A percentile compares a stretch with the other conserved stretches of the same genome.
Conservation (phyloP, 306 rosid genomes). For the Dalbergia cochinchinensis region DNA sequence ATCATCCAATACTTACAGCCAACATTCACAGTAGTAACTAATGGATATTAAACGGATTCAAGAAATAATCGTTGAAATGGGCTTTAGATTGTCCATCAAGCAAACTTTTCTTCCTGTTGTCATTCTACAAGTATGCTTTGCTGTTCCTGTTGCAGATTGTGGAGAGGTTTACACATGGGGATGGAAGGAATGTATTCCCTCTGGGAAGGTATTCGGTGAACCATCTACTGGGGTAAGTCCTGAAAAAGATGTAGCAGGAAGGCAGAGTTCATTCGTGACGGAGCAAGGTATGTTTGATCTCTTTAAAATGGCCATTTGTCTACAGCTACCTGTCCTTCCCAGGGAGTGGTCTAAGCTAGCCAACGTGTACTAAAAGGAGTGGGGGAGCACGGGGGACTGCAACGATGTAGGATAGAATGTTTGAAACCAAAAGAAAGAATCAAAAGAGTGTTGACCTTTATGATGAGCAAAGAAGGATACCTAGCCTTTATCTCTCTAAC, state of each 20-base stretch:
- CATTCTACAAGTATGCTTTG: slow-evolving; percentile 19
- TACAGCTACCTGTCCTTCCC: slow-evolving; percentile 38
- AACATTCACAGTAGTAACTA: neutral
- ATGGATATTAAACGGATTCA: slow-evolving; percentile 23
- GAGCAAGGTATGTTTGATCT: slow-evolving; percentile 75
- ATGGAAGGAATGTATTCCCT: slow-evolving; percentile 98
- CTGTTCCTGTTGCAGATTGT: slow-evolving; percentile 56
- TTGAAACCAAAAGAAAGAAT: slow-evolving; percentile 35
- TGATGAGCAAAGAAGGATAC: slow-evolving; percentile 39
- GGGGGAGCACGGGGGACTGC: slow-evolving; percentile 21
- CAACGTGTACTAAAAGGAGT: slow-evolving; percentile 36
- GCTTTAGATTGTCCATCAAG: slow-evolving; percentile 16
- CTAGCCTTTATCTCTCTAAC: slow-evolving; percentile 41
- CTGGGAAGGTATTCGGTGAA: slow-evolving; percentile 84
- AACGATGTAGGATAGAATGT: slow-evolving; percentile 34
- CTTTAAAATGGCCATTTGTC: slow-evolving; percentile 36
- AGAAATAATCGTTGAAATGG: neutral
- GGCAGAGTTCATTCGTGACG: slow-evolving; percentile 62
- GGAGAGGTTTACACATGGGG: slow-evolving; percentile 98
- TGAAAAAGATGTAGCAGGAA: slow-evolving; percentile 71
- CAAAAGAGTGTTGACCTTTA: slow-evolving; percentile 40
- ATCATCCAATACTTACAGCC: neutral
- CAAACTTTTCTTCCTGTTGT: neutral
- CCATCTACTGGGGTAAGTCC: slow-evolving; percentile 52
- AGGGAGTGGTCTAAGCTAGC: slow-evolving; percentile 34